Conservation (phyloP, 2,329 filamentous ascomycete species). For the Xylariales sp. region DNA sequence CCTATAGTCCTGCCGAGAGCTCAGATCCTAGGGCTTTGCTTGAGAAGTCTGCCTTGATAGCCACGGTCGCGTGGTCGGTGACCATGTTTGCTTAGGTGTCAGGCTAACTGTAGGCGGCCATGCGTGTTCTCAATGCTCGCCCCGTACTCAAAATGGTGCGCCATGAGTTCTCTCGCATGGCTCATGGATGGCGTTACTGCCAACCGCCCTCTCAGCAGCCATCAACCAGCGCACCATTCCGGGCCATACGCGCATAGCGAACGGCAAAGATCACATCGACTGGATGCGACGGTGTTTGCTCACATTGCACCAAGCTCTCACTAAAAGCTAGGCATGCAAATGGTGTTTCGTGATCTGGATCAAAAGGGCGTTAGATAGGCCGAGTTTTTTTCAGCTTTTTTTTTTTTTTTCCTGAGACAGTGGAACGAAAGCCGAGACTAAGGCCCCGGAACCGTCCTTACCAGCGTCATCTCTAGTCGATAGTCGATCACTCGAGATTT, state of each 20-base stretch:
- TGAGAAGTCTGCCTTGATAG: slow-evolving; percentile 19
- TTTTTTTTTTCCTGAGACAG: slow-evolving; percentile 20
- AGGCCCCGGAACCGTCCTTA: slow-evolving; percentile 12
- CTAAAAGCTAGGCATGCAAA: slow-evolving; percentile 25
- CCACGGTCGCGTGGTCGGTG: slow-evolving; percentile 23
- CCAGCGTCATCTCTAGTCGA: slow-evolving; percentile 15
- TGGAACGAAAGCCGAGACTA: slow-evolving; percentile 17
- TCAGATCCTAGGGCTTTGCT: slow-evolving; percentile 7
- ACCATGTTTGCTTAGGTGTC: slow-evolving; percentile 17
- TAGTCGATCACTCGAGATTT: slow-evolving; percentile 20
- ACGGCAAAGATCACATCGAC: slow-evolving; percentile 12
- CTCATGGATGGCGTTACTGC: background rate
- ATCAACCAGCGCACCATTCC: slow-evolving; percentile 7
- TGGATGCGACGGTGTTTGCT: slow-evolving; percentile 14
- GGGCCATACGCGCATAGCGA: background rate
- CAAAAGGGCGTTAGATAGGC: slow-evolving; percentile 4
- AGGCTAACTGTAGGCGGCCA: slow-evolving; percentile 28
- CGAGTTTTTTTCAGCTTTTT: background rate
- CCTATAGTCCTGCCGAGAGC: slow-evolving; percentile 1
- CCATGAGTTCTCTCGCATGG: slow-evolving; percentile 7
- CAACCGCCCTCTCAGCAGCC: slow-evolving; percentile 2
- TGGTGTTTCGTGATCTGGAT: slow-evolving; percentile 5
- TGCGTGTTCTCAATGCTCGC: slow-evolving; percentile 24
- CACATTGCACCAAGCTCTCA: slow-evolving; percentile 24
- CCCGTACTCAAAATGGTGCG: background rate